Conservation (phyloP, 305 asterid genomes). For the Vinca major region DNA sequence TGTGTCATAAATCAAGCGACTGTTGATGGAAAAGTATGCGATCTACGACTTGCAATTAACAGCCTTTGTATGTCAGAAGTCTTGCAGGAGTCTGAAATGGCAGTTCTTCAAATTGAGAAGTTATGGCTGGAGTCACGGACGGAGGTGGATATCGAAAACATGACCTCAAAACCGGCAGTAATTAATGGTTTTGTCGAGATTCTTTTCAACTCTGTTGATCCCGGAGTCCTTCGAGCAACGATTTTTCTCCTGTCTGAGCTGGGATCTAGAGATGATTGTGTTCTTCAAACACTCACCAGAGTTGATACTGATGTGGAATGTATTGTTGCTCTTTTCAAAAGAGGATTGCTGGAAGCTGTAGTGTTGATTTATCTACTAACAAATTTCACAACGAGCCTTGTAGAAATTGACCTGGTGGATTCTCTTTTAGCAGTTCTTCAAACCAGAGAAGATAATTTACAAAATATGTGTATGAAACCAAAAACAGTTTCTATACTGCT, state of each 20-base stretch:
- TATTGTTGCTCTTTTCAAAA: conserved; percentile 54
- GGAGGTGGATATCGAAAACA: conserved; percentile 27
- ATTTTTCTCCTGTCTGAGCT: conserved; percentile 52
- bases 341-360: conserved; percentile 63
- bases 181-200: conserved; percentile 65
- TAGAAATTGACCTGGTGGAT: conserved; percentile 45
- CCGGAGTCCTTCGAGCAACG: conserved; percentile 40
- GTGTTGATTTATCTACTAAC: conserved; percentile 48
- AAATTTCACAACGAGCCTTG: conserved; percentile 31
- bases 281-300: conserved; percentile 52
- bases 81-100: conserved; percentile 49
- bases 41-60: conserved; percentile 43
- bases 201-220: conserved; percentile 53
- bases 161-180: conserved; percentile 60
- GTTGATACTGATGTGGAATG: conserved; percentile 73
- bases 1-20: conserved; percentile 47
- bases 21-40: conserved; percentile 34
- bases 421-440: conserved; percentile 35
- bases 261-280: conserved; percentile 43
- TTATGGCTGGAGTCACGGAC: conserved; percentile 33
- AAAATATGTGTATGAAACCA: conserved; percentile 37
- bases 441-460: conserved; percentile 18
- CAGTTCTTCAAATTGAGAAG: conserved; percentile 45
- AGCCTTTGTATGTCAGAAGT: conserved; percentile 57
- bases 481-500: conserved; percentile 51